A percentile compares a stretch with the other conserved stretches of the same genome.
Conservation (phyloP, 768 basidiomycete genomes). For the Podaxis sp. region DNA sequence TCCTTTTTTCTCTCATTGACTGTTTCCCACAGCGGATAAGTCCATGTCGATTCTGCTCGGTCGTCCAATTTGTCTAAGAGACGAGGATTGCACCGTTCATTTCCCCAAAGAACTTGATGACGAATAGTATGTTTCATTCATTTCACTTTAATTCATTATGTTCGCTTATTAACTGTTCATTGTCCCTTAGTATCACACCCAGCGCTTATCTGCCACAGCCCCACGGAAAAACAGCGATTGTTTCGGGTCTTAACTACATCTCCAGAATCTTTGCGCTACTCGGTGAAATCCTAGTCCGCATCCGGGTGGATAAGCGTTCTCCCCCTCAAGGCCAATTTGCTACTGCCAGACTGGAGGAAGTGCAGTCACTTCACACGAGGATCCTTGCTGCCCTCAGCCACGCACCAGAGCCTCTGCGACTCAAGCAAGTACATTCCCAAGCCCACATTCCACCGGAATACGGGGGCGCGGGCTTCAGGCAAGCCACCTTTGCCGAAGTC, state of each 20-base stretch:
- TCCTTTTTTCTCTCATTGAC: background rate
- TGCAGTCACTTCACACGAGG: constrained; percentile 74
- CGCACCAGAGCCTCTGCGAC: constrained; percentile 70
- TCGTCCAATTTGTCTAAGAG: constrained; percentile 80
- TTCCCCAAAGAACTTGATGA: constrained; percentile 89
- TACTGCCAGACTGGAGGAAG: constrained; percentile 80
- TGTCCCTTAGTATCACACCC: constrained; percentile 66
- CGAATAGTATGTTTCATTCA: constrained; percentile 66
- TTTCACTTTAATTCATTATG: constrained; percentile 27
- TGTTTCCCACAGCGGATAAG: constrained; percentile 65
- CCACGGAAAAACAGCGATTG: constrained; percentile 79
- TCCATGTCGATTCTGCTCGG: constrained; percentile 85
- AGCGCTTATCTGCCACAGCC: constrained; percentile 84
- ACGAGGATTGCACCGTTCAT: constrained; percentile 88
- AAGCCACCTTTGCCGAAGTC: constrained; percentile 84
- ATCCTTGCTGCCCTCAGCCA: constrained; percentile 74
- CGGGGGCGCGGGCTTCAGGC: constrained; percentile 70
- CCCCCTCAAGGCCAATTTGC: constrained; percentile 85
- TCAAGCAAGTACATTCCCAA: constrained; percentile 57
- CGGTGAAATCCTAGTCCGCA: constrained; percentile 84
- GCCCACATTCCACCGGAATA: constrained; percentile 55
- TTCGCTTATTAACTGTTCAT: constrained; percentile 21
- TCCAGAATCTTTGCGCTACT: constrained; percentile 84
- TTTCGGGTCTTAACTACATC: constrained; percentile 85
- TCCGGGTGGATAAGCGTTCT: constrained; percentile 83